Evolutionary conservation across 805 yeast genomes (phyloP).

Genomic region (Lipomyces yamanashiensis): DNA sequence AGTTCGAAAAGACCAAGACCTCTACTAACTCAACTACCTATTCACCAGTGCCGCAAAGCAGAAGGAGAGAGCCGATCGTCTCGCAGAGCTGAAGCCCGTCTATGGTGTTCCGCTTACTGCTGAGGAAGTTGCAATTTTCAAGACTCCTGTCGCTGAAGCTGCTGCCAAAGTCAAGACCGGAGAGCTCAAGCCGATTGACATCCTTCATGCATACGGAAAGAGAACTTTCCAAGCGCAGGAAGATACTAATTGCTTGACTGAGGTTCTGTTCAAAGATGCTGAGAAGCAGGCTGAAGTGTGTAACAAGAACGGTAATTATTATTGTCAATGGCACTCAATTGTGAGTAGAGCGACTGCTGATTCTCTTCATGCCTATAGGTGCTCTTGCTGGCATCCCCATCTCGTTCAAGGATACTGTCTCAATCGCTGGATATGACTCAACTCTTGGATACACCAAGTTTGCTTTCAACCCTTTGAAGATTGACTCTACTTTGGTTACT

Average conservation of each 20-base stretch:
- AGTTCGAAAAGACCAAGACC: background rate
- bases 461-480: conserved; percentile 49
- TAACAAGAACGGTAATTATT: conserved; percentile 50
- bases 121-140: conserved; percentile 47
- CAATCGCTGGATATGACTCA: conserved; percentile 56
- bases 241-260: conserved; percentile 60
- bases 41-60: conserved; percentile 40
- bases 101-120: conserved; percentile 48
- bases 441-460: conserved; percentile 55
- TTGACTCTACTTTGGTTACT: conserved; percentile 50
- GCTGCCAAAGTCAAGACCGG: conserved; percentile 53
- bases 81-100: conserved; percentile 45
- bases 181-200: conserved; percentile 55
- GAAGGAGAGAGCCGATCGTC: conserved; percentile 45
- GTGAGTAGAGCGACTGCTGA: background rate
- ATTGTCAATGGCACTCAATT: background rate
- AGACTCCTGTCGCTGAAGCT: conserved; percentile 50
- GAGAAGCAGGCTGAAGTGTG: conserved; percentile 59
- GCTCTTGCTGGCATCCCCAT: conserved; percentile 69
- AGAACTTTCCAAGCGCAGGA: conserved; percentile 67
- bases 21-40: background rate
- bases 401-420: conserved; percentile 63
- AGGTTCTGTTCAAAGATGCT: conserved; percentile 69
- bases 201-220: conserved; percentile 66
- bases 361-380: conserved; percentile 42